phyloP scores from a whole-genome alignment of 169 alveolate genomes.

The Blepharisma undulans region DNA sequence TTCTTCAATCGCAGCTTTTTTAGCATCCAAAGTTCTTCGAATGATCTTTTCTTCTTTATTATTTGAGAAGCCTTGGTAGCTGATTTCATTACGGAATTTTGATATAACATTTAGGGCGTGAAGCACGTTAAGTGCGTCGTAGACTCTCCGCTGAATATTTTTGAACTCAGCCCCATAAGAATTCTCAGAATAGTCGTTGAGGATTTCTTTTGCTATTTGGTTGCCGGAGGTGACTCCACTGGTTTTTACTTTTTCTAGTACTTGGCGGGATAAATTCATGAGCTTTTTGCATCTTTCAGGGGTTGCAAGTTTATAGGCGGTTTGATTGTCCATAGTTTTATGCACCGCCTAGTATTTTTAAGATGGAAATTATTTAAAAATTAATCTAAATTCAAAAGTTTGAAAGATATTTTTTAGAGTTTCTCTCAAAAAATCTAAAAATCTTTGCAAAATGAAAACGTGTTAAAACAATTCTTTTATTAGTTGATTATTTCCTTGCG shows the following conservation, averaged over 20 bases:
- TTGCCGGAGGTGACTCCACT: slow-evolving; percentile 51
- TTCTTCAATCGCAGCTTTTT: neutral
- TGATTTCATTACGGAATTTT: slow-evolving; percentile 59
- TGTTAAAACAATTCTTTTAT: too few relatives aligned
- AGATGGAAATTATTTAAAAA: neutral
- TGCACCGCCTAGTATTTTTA: neutral
- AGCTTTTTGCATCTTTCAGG: slow-evolving; percentile 52
- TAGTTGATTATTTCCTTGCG: neutral
- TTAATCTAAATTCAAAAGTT: too few relatives aligned
- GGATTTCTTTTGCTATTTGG: slow-evolving; percentile 23
- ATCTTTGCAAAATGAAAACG: neutral
- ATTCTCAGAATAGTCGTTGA: neutral
- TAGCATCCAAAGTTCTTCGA: neutral
- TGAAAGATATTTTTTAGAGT: neutral
- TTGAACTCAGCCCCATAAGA: slow-evolving; percentile 47
- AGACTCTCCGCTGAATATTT: slow-evolving; percentile 78
- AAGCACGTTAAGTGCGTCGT: slow-evolving; percentile 79
- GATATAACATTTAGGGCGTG: slow-evolving; percentile 58
- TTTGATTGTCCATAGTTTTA: neutral
- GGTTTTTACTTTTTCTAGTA: slow-evolving; percentile 48
- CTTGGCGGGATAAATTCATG: slow-evolving; percentile 47
- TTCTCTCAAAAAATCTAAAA: neutral
- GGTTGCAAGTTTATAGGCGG: neutral
- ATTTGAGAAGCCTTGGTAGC: slow-evolving; percentile 25
- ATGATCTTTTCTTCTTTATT: neutral